Conservation (phyloP, 805 yeast species). For the Suhomyces kilbournensis region DNA sequence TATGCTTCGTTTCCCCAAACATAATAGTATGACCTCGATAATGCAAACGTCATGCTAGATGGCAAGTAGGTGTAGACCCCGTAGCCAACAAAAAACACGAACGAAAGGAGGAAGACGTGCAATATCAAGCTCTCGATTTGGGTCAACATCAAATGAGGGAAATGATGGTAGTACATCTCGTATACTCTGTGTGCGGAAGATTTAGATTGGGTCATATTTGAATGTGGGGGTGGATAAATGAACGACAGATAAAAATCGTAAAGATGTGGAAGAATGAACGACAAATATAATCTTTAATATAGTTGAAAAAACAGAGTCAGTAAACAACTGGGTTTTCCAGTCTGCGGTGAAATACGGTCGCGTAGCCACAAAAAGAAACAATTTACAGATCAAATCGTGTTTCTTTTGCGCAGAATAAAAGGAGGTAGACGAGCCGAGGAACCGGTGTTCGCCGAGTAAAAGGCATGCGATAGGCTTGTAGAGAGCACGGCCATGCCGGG, state of each 20-base stretch:
- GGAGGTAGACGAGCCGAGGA: neutral
- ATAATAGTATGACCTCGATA: conserved; percentile 34
- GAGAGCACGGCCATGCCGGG: neutral
- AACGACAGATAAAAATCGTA: neutral
- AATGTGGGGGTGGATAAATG: neutral
- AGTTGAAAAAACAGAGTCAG: neutral
- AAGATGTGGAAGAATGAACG: neutral
- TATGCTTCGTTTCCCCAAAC: conserved; percentile 26
- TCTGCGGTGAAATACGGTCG: neutral
- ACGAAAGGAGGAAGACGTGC: conserved; percentile 21
- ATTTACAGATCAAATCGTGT: neutral
- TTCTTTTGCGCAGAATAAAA: neutral
- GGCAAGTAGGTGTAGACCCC: conserved; percentile 27
- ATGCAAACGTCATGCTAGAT: conserved; percentile 25
- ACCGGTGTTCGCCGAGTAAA: neutral
- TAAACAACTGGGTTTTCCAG: neutral
- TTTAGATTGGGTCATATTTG: neutral
- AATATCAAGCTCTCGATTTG: conserved; percentile 33
- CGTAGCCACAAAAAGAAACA: neutral
- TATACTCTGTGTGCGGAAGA: conserved; percentile 6
- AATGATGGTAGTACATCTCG: conserved; percentile 38
- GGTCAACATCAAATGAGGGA: conserved; percentile 52
- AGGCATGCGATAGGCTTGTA: neutral
- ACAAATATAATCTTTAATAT: neutral
- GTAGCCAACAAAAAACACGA: conserved; percentile 23